Evolutionary conservation across 257 asterid species (phyloP), one percentile per base, ranked within the genome.

Genomic region (Solanum chiquidenum): DNA sequence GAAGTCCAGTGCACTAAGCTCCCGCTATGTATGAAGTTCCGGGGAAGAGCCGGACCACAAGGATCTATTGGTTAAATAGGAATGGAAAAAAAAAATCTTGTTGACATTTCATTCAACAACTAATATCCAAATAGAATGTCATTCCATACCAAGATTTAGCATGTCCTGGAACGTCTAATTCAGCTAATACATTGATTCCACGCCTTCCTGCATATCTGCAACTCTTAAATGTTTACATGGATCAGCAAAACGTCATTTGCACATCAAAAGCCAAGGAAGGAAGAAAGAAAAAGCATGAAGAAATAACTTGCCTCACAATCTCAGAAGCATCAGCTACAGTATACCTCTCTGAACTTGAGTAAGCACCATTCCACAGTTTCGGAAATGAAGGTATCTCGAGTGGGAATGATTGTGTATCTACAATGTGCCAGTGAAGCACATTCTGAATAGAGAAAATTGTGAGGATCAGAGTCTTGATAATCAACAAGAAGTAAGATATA

Each of bases 351-450:
- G 91, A 73, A 52, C 74, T 62, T 60, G 98, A 93, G 89, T 95
- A 97, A 55, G 99, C 93, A 49, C 98, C 99, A 33, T 92, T 72
- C 99, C 98, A 97, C 86, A 97, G 91, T 91, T 94, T 95, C 4
- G 99, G 99, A 88, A 90, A 92, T 7, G 99, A 95, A 13, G 98
- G 99, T 85, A 95, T 89, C 88, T 97, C 98, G 12, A 97, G 96
- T 7, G 99, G 99, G 91, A 97, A 97, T 16, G 99, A 97, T 87
- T 97, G 98, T 25, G 97, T 89, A 79, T 97, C 99, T 76, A 97
- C 99, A 80, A 97, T 97, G 90, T 97, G 99, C 99, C 99, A 97
- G 87, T 97, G 99, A 90, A 97, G 91, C 93, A 97, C 99, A 86
- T 95, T 97, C 99, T 97, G 95, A 82, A 74, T 68, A 16, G 16